phyloP scores from a whole-genome alignment of 179 eudicot genomes.

The Camellia oleifera region DNA sequence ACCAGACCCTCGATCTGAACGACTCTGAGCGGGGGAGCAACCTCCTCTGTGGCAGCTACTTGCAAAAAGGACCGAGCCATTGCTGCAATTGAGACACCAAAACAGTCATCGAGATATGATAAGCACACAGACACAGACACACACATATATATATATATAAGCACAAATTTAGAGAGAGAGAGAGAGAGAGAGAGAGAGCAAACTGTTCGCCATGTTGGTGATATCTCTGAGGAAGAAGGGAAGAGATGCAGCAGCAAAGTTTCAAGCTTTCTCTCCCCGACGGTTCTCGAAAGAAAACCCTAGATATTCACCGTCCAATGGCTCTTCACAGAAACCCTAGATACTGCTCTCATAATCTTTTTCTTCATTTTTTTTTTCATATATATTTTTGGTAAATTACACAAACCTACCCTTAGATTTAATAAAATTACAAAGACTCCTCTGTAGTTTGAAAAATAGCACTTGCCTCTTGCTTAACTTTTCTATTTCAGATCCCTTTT shows the following conservation, averaged over 20 bases:
- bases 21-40: constrained; percentile 71
- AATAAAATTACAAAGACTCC: too few relatives aligned
- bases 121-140: background rate
- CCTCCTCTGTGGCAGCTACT: constrained; percentile 80
- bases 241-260: background rate
- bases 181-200: background rate
- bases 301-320: background rate
- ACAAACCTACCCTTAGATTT: too few relatives aligned
- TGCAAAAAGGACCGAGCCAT: constrained; percentile 81
- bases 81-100: constrained; percentile 25
- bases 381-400: too few relatives aligned
- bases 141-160: background rate
- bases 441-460: too few relatives aligned
- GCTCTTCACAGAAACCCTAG: background rate
- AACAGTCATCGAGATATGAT: too few relatives aligned
- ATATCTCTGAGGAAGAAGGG: background rate
- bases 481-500: too few relatives aligned
- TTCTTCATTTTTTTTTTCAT: too few relatives aligned
- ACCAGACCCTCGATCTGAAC: constrained; percentile 91
- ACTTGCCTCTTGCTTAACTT: too few relatives aligned
- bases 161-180: background rate
- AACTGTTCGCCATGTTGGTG: constrained; percentile 20
- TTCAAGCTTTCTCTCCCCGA: constrained; percentile 6
- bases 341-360: background rate
- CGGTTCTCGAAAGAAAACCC: constrained; percentile 7